phyloP scores from a whole-genome alignment of 352 stramenopile genomes.

The Phytophthora sp. region DNA sequence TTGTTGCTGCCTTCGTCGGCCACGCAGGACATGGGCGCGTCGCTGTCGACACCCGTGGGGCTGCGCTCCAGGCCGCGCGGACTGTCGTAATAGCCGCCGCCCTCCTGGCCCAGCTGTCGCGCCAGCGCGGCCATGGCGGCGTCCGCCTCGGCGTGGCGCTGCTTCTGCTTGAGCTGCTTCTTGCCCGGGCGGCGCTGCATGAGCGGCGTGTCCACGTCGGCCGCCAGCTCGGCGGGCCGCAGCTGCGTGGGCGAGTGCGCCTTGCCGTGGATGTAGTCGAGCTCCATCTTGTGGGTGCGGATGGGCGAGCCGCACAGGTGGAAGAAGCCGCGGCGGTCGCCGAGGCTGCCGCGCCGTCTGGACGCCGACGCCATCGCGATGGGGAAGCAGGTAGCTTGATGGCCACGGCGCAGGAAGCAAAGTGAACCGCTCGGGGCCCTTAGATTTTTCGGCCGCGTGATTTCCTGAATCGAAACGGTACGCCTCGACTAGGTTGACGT shows the following conservation, averaged over 20 bases:
- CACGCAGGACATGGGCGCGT: constrained; percentile 36
- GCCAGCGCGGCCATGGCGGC: constrained; percentile 27
- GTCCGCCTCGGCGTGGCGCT: constrained; percentile 28
- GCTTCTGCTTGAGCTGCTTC: constrained; percentile 42
- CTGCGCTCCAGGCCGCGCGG: constrained; percentile 17
- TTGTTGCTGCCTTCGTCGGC: constrained; percentile 44
- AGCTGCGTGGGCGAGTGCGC: constrained; percentile 37
- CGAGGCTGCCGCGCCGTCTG: constrained; percentile 26
- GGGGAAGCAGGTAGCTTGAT: constrained; percentile 11
- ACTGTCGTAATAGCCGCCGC: constrained; percentile 41
- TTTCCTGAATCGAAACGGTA: constrained; percentile 25
- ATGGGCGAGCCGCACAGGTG: constrained; percentile 82
- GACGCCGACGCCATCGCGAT: constrained; percentile 26
- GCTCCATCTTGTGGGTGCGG: constrained; percentile 58
- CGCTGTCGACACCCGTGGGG: constrained; percentile 24
- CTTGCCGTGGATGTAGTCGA: constrained; percentile 49
- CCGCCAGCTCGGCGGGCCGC: constrained; percentile 34
- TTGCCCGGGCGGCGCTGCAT: constrained; percentile 29
- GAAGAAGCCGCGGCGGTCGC: constrained; percentile 59
- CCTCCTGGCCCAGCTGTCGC: constrained; percentile 34
- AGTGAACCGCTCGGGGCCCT: constrained; percentile 23
- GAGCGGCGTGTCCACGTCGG: constrained; percentile 32
- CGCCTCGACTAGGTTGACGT: constrained; percentile 22
- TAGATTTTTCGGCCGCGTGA: constrained; percentile 15
- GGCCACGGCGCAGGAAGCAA: constrained; percentile 30